Conservation (phyloP, 139 green algal species). For the Helicosporidium sp. region DNA sequence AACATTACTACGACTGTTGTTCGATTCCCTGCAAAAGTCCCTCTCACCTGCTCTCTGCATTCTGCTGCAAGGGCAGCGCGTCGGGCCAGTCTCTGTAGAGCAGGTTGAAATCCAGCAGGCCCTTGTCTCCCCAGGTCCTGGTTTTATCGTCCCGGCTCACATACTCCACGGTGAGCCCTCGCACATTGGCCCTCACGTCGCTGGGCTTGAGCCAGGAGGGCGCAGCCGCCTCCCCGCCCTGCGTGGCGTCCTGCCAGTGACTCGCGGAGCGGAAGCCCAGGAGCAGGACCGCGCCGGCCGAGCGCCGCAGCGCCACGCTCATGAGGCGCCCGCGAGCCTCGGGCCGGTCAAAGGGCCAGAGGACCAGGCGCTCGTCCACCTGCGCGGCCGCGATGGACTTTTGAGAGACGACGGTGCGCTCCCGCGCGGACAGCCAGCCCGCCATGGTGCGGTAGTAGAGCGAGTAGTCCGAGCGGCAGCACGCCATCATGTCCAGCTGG, state of each 20-base stretch:
- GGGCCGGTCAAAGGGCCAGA: slow-evolving; percentile 22
- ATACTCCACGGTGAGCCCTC: slow-evolving; percentile 6
- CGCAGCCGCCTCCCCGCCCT: no score
- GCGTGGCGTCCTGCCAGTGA: slow-evolving; percentile 19
- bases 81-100: slow-evolving; percentile 12
- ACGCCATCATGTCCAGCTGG: slow-evolving; percentile 10
- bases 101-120: slow-evolving; percentile 17
- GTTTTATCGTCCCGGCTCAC: not conserved
- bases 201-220: not conserved
- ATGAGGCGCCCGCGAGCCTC: slow-evolving; percentile 11
- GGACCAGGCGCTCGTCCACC: no score
- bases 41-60: no score
- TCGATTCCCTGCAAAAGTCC: not conserved
- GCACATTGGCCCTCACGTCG: slow-evolving; percentile 7
- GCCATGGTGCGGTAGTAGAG: slow-evolving; percentile 11
- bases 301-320: slow-evolving; percentile 5
- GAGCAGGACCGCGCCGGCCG: slow-evolving; percentile 6
- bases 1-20: no score
- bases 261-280: slow-evolving; percentile 7
- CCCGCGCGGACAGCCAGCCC: slow-evolving; percentile 11
- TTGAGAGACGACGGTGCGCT: no score
- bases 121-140: slow-evolving; percentile 8
- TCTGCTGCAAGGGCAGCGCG: slow-evolving; percentile 9
- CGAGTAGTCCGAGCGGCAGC: slow-evolving; percentile 5
- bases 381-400: no score